Conservation (phyloP, 257 asterid species). For the Petunia axillaris region DNA sequence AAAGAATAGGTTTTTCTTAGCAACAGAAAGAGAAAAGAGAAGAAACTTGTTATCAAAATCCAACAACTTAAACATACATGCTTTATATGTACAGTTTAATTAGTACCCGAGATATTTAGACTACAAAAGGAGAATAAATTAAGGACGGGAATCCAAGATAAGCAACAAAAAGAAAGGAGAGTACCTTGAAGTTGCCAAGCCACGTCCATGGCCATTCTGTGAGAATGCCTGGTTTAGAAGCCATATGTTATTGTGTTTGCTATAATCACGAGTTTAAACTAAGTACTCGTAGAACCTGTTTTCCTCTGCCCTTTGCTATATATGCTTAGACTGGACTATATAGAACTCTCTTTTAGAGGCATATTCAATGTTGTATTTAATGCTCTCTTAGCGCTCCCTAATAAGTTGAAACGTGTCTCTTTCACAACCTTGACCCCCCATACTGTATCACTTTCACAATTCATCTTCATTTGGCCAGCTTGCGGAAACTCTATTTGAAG, state of each 20-base stretch:
- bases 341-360: neutral
- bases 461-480: neutral
- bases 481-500: neutral
- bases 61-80: neutral
- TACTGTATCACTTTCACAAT: neutral
- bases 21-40: neutral
- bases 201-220: constrained; percentile 52
- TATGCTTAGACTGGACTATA: neutral
- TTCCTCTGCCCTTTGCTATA: neutral
- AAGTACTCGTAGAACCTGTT: neutral
- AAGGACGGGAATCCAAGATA: neutral
- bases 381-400: neutral
- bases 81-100: neutral
- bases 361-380: neutral
- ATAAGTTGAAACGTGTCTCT: neutral
- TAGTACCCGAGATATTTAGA: neutral
- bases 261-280: neutral
- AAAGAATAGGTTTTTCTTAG: neutral
- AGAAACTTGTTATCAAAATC: neutral
- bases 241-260: constrained; percentile 31
- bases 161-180: neutral
- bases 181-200: constrained; percentile 51
- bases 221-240: constrained; percentile 47
- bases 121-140: neutral
- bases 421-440: neutral